A percentile compares a stretch with the other conserved stretches of the same genome.
Evolutionary conservation across 441 rosid species (phyloP).

Genomic region (Syzygium syzygioides): DNA sequence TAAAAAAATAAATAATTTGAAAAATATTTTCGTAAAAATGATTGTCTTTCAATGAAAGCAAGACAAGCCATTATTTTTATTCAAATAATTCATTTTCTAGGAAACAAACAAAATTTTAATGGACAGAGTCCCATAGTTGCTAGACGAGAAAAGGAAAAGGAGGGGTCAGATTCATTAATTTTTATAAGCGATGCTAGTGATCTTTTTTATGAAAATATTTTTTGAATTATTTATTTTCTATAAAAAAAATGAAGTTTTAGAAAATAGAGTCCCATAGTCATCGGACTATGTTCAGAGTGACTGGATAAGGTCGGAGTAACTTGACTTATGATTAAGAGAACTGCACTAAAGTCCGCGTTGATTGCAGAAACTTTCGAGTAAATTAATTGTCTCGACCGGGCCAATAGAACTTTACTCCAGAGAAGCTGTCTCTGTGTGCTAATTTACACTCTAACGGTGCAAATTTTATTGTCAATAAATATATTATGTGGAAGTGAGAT

Average conservation of each 20-base stretch:
- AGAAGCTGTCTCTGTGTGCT: background rate
- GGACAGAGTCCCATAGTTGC: background rate
- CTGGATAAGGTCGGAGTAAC: background rate
- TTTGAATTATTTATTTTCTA: too few species aligned
- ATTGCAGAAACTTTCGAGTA: background rate
- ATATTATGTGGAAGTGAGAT: accelerated
- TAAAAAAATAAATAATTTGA: too few species aligned
- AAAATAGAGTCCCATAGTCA: too few species aligned
- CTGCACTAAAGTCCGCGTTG: background rate
- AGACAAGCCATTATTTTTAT: too few species aligned
- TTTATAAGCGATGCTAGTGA: too few species aligned
- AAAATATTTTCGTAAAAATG: too few species aligned
- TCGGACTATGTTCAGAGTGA: background rate
- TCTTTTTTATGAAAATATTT: too few species aligned
- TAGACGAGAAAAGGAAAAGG: background rate
- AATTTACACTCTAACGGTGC: background rate
- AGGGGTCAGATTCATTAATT: background rate
- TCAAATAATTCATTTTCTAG: too few species aligned
- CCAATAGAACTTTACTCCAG: accelerated
- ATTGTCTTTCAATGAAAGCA: too few species aligned
- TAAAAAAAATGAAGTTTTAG: too few species aligned
- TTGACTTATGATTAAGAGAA: background rate
- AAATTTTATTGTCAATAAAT: accelerated
- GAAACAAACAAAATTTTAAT: background rate
- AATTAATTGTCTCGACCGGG: background rate